Conservation (phyloP, 768 basidiomycete species). For the Lentinula guzmanii region DNA sequence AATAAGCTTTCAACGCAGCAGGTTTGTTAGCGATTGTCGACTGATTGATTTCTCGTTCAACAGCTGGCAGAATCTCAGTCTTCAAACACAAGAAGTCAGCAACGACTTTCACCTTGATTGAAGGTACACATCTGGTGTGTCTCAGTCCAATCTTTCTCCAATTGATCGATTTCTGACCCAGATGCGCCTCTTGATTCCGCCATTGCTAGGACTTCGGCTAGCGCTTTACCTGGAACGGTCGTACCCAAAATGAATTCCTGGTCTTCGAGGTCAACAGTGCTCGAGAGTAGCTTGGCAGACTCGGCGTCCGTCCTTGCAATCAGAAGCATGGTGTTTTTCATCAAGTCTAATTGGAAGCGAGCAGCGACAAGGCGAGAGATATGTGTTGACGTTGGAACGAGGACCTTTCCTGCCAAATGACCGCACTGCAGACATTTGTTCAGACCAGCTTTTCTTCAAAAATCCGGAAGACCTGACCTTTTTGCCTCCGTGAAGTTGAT, state of each 20-base stretch:
- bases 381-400: slow-evolving; percentile 87
- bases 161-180: slow-evolving; percentile 61
- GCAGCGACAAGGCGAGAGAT: slow-evolving; percentile 78
- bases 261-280: slow-evolving; percentile 76
- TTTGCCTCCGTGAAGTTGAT: slow-evolving; percentile 92
- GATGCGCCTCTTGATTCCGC: slow-evolving; percentile 60
- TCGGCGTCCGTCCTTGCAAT: slow-evolving; percentile 94
- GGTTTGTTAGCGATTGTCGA: slow-evolving; percentile 49
- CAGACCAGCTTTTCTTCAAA: not conserved
- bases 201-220: slow-evolving; percentile 65
- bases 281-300: slow-evolving; percentile 77
- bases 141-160: slow-evolving; percentile 75
- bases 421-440: slow-evolving; percentile 50
- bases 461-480: slow-evolving; percentile 40
- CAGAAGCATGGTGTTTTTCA: slow-evolving; percentile 82
- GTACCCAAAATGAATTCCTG: slow-evolving; percentile 75
- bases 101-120: slow-evolving; percentile 56
- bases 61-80: slow-evolving; percentile 32
- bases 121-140: slow-evolving; percentile 73
- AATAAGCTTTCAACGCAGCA: slow-evolving; percentile 53
- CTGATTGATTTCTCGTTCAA: slow-evolving; percentile 48
- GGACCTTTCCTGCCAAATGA: slow-evolving; percentile 86
- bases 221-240: slow-evolving; percentile 38
- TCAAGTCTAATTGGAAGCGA: slow-evolving; percentile 86
- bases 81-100: not conserved